phyloP scores from a whole-genome alignment of 495 filamentous ascomycete species.

The Aspergillus bridgeri region DNA sequence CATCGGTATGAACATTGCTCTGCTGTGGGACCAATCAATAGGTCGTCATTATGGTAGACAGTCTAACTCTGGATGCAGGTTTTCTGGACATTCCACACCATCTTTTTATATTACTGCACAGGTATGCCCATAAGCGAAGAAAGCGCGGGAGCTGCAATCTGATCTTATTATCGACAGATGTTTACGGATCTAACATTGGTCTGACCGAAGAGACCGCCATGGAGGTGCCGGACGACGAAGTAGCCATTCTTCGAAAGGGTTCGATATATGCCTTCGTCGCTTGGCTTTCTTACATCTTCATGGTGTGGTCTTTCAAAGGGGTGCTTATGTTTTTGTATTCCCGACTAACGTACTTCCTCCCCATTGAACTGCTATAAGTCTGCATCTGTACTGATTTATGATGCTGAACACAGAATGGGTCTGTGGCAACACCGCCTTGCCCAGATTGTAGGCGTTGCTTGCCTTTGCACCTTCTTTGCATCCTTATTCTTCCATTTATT shows the following conservation, averaged over 20 bases:
- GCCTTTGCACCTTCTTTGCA: constrained; percentile 38
- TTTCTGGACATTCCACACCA: constrained; percentile 10
- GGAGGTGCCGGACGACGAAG: constrained; percentile 6
- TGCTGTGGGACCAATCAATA: neutral
- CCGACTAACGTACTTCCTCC: constrained; percentile 40
- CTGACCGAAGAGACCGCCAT: constrained; percentile 9
- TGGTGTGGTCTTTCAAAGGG: constrained; percentile 49
- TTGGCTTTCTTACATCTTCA: constrained; percentile 45
- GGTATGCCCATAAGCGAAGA: constrained; percentile 7
- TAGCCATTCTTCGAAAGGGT: neutral
- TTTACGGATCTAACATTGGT: constrained; percentile 14
- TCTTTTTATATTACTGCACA: constrained; percentile 8
- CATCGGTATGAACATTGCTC: neutral
- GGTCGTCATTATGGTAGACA: neutral
- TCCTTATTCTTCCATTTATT: constrained; percentile 40
- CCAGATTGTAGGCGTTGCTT: constrained; percentile 15
- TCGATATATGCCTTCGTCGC: constrained; percentile 20
- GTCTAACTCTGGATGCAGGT: constrained; percentile 1
- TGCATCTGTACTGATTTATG: neutral
- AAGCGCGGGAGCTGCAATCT: too few relatives aligned
- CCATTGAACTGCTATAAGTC: neutral
- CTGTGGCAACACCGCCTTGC: constrained; percentile 16
- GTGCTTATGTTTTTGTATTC: constrained; percentile 47
- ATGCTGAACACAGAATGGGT: constrained; percentile 3
- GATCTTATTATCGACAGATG: too few relatives aligned